Percentiles rank a stretch among this genome's conserved stretches.
These are phyloP conservation scores for Penicillium crustosum DNA, from an alignment of 2,329 filamentous ascomycete species.

Conservation along the genomic window DNA sequence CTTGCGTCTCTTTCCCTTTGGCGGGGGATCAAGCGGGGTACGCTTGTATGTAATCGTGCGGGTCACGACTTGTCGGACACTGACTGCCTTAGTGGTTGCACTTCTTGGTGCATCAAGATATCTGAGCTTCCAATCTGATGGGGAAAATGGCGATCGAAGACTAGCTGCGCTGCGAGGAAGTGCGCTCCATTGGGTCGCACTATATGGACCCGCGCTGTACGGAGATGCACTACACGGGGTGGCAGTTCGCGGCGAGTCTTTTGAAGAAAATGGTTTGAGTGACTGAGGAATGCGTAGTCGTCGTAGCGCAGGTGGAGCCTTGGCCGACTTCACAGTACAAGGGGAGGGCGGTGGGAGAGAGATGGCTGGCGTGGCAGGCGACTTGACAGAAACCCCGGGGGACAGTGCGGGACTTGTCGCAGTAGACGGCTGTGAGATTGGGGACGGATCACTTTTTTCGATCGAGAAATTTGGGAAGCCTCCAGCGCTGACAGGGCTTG, in stretches of 20 bases:
- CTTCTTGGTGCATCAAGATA: slow-evolving; percentile 62
- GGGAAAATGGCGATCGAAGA: slow-evolving; percentile 73
- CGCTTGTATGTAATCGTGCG: slow-evolving; percentile 85
- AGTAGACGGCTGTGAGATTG: background rate
- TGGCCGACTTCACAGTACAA: background rate
- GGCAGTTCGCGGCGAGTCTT: slow-evolving; percentile 2
- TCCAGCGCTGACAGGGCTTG: slow-evolving; percentile 64
- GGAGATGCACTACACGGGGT: slow-evolving; percentile 4
- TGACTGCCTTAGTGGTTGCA: slow-evolving; percentile 60
- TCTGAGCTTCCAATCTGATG: slow-evolving; percentile 73
- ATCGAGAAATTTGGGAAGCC: slow-evolving; percentile 31
- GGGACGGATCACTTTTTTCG: slow-evolving; percentile 26
- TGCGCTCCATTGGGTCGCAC: slow-evolving; percentile 2
- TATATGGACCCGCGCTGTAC: background rate
- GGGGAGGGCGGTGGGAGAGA: slow-evolving; percentile 58
- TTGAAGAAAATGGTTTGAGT: background rate
- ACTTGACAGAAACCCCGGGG: background rate
- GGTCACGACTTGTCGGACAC: slow-evolving; percentile 88
- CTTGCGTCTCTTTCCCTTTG: slow-evolving; percentile 88
- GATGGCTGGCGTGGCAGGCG: slow-evolving; percentile 43
- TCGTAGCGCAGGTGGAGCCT: slow-evolving; percentile 2
- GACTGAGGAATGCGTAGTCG: slow-evolving; percentile 8
- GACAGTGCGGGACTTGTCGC: background rate
- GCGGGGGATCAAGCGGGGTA: slow-evolving; percentile 76
- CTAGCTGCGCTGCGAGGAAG: slow-evolving; percentile 48